Base-by-base conservation (phyloP, 1,284 basidiomycete species). In the Microbotryum scabiosae region DNA sequence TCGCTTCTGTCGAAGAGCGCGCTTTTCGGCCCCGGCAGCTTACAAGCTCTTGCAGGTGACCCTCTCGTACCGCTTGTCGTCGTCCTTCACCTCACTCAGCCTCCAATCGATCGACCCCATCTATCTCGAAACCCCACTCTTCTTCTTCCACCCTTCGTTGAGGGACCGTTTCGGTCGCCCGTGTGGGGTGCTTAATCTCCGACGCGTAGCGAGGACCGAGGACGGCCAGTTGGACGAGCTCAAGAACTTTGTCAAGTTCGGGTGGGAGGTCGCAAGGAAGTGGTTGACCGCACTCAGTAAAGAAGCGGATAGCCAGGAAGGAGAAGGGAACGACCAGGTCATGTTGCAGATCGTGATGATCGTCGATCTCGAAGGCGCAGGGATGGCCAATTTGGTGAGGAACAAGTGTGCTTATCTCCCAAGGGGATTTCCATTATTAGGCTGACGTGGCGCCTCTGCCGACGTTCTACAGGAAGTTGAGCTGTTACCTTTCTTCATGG, bases 341-440 rank as follows among this genome's bases (percentile, higher is more conserved):
- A 76, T 81, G 23, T 75, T 88, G 50, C 87, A 88, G 72, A 87
- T 83, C 74, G 78, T 85, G 46, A 76, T 83, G 46, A 71, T 89
- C 46, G 75, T 88, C n/a, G 87, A 89, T 74, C 76, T 88, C 59
- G 76, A 80, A 48, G 78, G 78, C 52, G 75, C 83, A 25, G 81
- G 84, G 18, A 75, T 86, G 54, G 80, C 81, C 67, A 81, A 76
- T 61, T 74, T 81, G 63, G 87, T 88, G 73, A 71, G 28, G 2
- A 30, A 30, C 51, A 59, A 53, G 47, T 49, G 12, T 41, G 1
- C 5, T 7, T 4, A 14, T 14, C 23, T 12, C 12, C 43, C 3
- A 2, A 20, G n/a, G n/a, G 8, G 30, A 21, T 18, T 41, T 18
- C 4, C 10, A 18, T 18, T 41, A 4, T 12, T 16, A 41, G 36